These are phyloP conservation scores for Neobulgaria alba DNA, from an alignment of 2,329 filamentous ascomycete genomes.

Conservation along the genomic window DNA sequence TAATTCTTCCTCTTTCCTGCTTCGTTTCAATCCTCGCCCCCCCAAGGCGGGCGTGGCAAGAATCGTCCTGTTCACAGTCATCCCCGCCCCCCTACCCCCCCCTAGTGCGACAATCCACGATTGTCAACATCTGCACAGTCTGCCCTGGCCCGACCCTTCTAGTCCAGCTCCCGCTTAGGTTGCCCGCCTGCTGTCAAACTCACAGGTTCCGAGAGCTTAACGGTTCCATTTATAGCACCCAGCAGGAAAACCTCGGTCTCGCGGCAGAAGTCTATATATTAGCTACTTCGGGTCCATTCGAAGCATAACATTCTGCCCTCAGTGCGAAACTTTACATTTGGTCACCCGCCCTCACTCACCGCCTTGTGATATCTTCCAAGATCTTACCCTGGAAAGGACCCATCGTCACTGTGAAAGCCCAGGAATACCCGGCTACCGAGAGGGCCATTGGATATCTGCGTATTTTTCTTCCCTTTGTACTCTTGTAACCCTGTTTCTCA, in stretches of 20 bases:
- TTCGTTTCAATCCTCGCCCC: too few relatives aligned
- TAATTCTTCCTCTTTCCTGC: too few relatives aligned
- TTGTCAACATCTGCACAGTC: too few relatives aligned
- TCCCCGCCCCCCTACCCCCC: too few relatives aligned
- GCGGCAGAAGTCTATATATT: constrained; percentile 16
- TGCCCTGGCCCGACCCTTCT: too few relatives aligned
- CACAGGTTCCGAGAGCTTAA: constrained; percentile 12
- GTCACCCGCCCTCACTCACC: constrained; percentile 16
- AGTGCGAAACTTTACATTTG: constrained; percentile 9
- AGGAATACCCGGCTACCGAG: constrained; percentile 11
- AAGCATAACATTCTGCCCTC: constrained; percentile 11
- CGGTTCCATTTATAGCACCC: constrained; percentile 9
- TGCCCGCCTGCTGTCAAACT: constrained; percentile 15
- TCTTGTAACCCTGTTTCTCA: constrained; percentile 20
- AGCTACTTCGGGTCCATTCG: constrained; percentile 16
- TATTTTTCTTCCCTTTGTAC: constrained; percentile 19
- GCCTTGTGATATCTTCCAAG: constrained; percentile 11
- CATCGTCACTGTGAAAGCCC: constrained; percentile 12
- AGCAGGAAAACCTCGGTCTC: constrained; percentile 3
- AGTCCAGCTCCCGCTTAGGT: too few relatives aligned
- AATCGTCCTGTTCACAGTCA: too few relatives aligned
- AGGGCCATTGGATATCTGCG: constrained; percentile 8
- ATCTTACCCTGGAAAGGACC: constrained; percentile 13
- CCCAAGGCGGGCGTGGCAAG: background rate
- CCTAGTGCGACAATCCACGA: too few relatives aligned